phyloP scores from a whole-genome alignment of 2,329 filamentous ascomycete species.

The Alternaria infectoria region DNA sequence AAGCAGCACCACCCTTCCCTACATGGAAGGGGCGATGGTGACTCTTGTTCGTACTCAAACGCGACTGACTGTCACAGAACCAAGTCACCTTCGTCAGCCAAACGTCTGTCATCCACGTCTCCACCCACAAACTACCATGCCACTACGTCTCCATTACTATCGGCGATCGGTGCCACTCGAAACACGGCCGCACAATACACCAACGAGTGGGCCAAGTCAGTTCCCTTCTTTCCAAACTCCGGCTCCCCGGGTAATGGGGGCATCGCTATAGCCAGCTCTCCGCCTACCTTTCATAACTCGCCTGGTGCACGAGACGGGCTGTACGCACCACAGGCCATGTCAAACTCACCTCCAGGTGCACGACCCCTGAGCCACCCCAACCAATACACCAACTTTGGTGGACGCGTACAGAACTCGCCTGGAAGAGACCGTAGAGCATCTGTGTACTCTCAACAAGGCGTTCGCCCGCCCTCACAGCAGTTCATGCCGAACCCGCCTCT shows the following conservation, averaged over 20 bases:
- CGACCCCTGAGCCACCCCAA: constrained; percentile 56
- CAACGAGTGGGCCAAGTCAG: constrained; percentile 56
- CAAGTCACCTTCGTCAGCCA: constrained; percentile 44
- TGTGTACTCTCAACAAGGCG: constrained; percentile 58
- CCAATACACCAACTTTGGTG: constrained; percentile 52
- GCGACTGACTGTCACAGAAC: constrained; percentile 35
- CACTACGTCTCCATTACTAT: constrained; percentile 47
- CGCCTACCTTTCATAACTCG: constrained; percentile 49
- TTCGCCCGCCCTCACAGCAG: constrained; percentile 51
- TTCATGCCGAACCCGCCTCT: constrained; percentile 66
- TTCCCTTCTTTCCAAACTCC: constrained; percentile 51
- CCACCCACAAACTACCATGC: constrained; percentile 45
- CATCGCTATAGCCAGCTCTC: constrained; percentile 54
- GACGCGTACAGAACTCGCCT: constrained; percentile 42
- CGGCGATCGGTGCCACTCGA: constrained; percentile 48
- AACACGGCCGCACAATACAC: constrained; percentile 47
- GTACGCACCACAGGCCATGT: constrained; percentile 50
- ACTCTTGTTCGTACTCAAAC: constrained; percentile 6
- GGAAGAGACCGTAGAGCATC: constrained; percentile 56
- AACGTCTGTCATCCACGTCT: constrained; percentile 45
- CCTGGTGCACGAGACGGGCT: constrained; percentile 38
- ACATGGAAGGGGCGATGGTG: background rate
- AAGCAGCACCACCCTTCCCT: background rate
- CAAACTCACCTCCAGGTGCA: constrained; percentile 44
- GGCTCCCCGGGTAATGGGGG: constrained; percentile 47